phyloP scores from a whole-genome alignment of 2,329 filamentous ascomycete genomes.

The Tetracladium maxilliforme region DNA sequence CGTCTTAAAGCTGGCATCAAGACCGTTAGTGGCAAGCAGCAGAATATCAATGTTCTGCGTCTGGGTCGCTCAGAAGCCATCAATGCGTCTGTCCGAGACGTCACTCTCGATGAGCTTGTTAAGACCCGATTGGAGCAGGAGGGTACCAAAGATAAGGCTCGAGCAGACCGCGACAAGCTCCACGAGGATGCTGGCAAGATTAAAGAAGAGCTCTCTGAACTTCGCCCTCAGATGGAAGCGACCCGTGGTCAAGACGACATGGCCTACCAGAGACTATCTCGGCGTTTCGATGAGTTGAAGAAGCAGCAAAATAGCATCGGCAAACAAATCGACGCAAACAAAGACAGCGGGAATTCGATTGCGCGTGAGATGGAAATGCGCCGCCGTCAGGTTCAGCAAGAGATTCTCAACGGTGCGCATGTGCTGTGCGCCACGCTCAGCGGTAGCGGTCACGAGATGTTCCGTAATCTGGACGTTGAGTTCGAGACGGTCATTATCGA shows the following conservation, averaged over 20 bases:
- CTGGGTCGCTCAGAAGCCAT: constrained; percentile 86
- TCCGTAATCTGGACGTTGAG: constrained; percentile 84
- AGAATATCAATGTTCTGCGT: constrained; percentile 76
- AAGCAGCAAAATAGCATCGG: constrained; percentile 64
- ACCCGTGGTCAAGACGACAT: constrained; percentile 40
- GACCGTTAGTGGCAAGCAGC: constrained; percentile 54
- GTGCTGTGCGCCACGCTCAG: constrained; percentile 92
- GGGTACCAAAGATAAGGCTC: constrained; percentile 38
- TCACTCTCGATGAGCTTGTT: constrained; percentile 87
- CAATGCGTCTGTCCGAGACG: constrained; percentile 75
- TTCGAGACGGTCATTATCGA: constrained; percentile 98
- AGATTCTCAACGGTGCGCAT: constrained; percentile 80
- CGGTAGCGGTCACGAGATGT: constrained; percentile 94
- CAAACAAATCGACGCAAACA: constrained; percentile 71
- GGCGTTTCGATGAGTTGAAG: constrained; percentile 66
- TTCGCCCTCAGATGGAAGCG: constrained; percentile 59
- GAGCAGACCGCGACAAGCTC: constrained; percentile 38
- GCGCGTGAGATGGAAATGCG: constrained; percentile 77
- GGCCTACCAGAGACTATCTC: constrained; percentile 39
- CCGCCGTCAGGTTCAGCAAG: constrained; percentile 72
- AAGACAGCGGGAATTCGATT: constrained; percentile 71
- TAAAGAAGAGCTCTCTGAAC: constrained; percentile 57
- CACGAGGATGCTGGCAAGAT: constrained; percentile 53
- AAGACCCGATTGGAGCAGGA: constrained; percentile 53
- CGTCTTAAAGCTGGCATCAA: constrained; percentile 80